Percentiles rank a stretch among this genome's conserved stretches.
phyloP scores from a whole-genome alignment of 2,329 filamentous ascomycete genomes.

The Aspergillus udagawae region DNA sequence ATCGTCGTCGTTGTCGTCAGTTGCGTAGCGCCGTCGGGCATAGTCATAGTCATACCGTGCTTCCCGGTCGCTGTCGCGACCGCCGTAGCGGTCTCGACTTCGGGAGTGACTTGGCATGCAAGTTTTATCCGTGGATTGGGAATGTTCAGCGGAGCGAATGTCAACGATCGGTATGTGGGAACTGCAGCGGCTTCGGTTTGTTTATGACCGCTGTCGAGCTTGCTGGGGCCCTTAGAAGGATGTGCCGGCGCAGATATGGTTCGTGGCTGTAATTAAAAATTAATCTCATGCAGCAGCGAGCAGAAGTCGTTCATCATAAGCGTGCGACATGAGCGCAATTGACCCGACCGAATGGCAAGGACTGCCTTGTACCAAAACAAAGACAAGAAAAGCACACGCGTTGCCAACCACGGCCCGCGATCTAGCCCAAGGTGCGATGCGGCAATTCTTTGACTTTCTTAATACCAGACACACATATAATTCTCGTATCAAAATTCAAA shows the following conservation, averaged over 20 bases:
- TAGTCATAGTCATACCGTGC: conserved; percentile 5
- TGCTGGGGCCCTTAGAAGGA: not conserved
- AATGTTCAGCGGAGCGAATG: not conserved
- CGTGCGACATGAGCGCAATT: not conserved
- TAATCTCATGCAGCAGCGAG: not conserved
- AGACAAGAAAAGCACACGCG: not conserved
- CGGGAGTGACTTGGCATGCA: conserved; percentile 31
- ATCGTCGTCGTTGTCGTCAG: conserved; percentile 20
- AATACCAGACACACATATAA: not conserved
- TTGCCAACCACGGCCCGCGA: not conserved
- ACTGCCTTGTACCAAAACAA: not conserved
- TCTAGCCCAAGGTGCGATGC: not conserved
- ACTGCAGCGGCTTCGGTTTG: not conserved
- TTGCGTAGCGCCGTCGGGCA: conserved; percentile 12
- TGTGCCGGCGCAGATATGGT: not conserved
- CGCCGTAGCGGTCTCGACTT: conserved; percentile 29
- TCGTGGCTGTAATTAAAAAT: not conserved
- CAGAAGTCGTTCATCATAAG: not conserved
- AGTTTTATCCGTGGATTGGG: not conserved
- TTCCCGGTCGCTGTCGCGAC: conserved; percentile 22
- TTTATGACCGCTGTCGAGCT: not conserved
- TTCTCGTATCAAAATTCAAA: not conserved
- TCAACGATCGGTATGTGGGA: not conserved
- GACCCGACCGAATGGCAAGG: too few species aligned
- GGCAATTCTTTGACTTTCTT: not conserved